Conservation (phyloP, 306 rosid species). For the Geum urbanum region DNA sequence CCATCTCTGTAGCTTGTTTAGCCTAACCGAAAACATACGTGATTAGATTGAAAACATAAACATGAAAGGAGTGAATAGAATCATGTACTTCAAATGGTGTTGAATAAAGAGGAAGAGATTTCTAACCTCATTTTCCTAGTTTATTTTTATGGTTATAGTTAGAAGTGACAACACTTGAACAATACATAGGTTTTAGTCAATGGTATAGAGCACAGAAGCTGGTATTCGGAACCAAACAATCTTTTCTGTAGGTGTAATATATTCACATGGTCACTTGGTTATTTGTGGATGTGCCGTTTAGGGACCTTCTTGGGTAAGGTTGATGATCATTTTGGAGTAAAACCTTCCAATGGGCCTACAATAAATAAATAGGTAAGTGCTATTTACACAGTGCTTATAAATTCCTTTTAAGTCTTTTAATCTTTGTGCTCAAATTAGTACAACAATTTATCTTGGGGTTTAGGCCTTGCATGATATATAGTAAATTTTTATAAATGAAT, state of each 20-base stretch:
- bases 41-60: background rate
- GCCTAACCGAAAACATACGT: conserved; percentile 18
- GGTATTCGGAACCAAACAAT: conserved; percentile 88
- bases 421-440: conserved; percentile 1
- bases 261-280: background rate
- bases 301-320: conserved; percentile 44
- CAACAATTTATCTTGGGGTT: conserved; percentile 23
- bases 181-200: conserved; percentile 70
- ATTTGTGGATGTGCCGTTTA: background rate
- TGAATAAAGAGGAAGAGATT: background rate
- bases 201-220: conserved; percentile 99
- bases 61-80: background rate
- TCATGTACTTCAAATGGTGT: background rate
- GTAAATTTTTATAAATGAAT: too few species aligned
- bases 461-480: too few species aligned
- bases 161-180: conserved; percentile 26
- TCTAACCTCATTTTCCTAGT: conserved; percentile 69
- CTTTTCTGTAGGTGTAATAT: conserved; percentile 75
- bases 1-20: conserved; percentile 52
- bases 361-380: conserved; percentile 72
- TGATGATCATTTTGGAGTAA: conserved; percentile 66
- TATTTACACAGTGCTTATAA: conserved; percentile 7
- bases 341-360: conserved; percentile 95
- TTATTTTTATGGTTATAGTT: conserved; percentile 44
- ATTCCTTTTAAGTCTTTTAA: conserved; percentile 6